Evolutionary conservation across 1,284 basidiomycete species (phyloP), one percentile per base, ranked within the genome.

Genomic region (Leccinum griseonigrum): DNA sequence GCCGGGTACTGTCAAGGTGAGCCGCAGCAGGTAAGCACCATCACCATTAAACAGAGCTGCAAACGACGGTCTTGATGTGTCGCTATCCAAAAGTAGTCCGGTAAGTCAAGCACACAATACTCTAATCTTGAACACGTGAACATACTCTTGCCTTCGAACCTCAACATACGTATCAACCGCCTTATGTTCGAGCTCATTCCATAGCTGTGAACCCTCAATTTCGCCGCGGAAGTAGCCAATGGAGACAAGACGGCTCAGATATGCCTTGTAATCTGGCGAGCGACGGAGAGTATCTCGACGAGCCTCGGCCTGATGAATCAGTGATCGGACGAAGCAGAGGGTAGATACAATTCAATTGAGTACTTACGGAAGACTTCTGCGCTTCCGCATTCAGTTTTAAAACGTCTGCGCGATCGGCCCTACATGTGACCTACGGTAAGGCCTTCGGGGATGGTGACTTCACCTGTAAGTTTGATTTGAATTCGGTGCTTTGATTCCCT

Each of bases 211-310:
- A 0, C 90, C 93, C 73, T 92, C 81, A 0, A 87, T 60, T 74
- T 96, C 90, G 16, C 80, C 79, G 60, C 82, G 83, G 73, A 97
- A 98, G 75, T 91, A 97, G 11, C 86, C 86, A 2, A 81, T 79
- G 14, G 81, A 78, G 38, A 75, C 72, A 16, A 97, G 79, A 48
- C 83, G 87, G 57, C 83, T 74, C 56, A 95, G 80, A 72, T 92
- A 97, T 62, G 81, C 78, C 32, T 73, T 73, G 71, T 91, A 94
- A 56, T 88, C 87, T 1, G 82, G 70, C 67, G 87, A 85, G 32
- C 83, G 82, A 28, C 78, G 78, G n/a, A 93, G 76, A 1, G 84
- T 82, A 29, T 91, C 87, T 67, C 85, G 88, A 58, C 78, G 80
- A 3, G 87, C 88, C 64, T 85, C 81, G 36, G 71, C 69, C 88